Base-by-base conservation (phyloP, 257 asterid genomes). In the Perilla frutescens region DNA sequence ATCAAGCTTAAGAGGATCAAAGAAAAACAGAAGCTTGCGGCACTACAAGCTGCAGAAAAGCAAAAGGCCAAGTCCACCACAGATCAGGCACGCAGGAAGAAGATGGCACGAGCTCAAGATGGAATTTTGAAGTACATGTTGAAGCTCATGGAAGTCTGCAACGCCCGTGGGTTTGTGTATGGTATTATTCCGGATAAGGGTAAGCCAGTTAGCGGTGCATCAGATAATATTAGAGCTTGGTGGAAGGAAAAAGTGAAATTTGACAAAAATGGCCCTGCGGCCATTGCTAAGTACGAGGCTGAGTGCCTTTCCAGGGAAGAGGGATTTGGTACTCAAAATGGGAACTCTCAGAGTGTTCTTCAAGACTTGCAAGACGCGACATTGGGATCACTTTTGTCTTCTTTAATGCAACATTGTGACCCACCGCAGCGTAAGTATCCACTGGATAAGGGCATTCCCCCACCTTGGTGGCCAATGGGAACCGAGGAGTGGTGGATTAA, bases 391-490 rank as follows among this genome's bases (percentile, higher is more conserved):
- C 81, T 87, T 49, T 62, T 87, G 56, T 87, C 92, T 0, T 83
- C 92, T 59, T 62, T 87, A 78, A 83, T 87, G 84, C 92, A 84
- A 54, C 86, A 82, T 63, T 87, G 92, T 14, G 76, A 84, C 65
- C 92, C 89, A 2, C 92, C 89, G 0, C 92, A 87, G 79, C 85
- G 87, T 50, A 73, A 80, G 49, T 84, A 51, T 58, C 89, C 92
- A 0, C 50, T 84, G 73, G 89, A 82, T 74, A 87, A 82, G 69
- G 91, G 89, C 40, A 72, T 82, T 3, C 69, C 89, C 2, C 91
- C 92, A 4, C 92, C 92, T 0, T 87, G 92, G 92, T 87, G 92
- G 92, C 92, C 90, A 4, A 77, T 78, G 0, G 92, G 90, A 61
- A 74, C 69, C 1, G 92, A 87, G 74, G 88, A 84, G 13, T 87